Evolutionary conservation across 2,329 filamentous ascomycete genomes (phyloP), one percentile per base, ranked within the genome.

Genomic region (Stenocarpella maydis): DNA sequence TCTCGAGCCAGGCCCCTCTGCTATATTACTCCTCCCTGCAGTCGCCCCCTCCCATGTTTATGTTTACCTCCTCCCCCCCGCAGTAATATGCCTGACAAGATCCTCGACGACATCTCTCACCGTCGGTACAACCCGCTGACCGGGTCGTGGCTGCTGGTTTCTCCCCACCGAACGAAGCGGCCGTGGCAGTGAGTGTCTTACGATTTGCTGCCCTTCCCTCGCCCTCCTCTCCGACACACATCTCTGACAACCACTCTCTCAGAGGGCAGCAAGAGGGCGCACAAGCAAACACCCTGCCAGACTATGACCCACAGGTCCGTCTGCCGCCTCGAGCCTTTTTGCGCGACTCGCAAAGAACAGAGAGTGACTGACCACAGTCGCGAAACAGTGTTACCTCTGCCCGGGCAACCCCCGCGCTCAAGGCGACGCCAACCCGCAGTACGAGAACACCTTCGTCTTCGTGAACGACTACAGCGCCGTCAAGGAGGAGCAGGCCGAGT

Each of bases 391-490:
- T 82, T 99, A 98, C 80, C 87, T 99, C 12, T 99, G 96, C 77
- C 96, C 96, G 1, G 90, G 94, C 45, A 99, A 99, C 79, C 86
- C 91, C 73, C 91, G 96, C 68, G 96, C 96, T 4, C 90, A 94
- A 75, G 96, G 96, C 67, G 94, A 96, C 76, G 79, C 81, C 71
- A 99, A 99, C 76, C 95, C 96, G 1, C 85, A 92, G 66, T 99
- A 98, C 78, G 86, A 92, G 65, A 89, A 89, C 76, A 97, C 94
- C 0, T 98, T 97, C 78, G 91, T 95, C 47, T 99, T 99, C 77
- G 92, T 98, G 74, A 99, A 99, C 77, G 96, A 99, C 80, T 99
- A 96, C 81, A 97, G 94, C 76, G 96, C 96, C 2, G 95, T 99
- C 63, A 98, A 97, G 82, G 95, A 98, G 81, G 86, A 92, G 72